Percentiles rank a stretch among this genome's conserved stretches.
Evolutionary conservation across 2,329 filamentous ascomycete species (phyloP).

Genomic region (Ceratocystis cubensis): DNA sequence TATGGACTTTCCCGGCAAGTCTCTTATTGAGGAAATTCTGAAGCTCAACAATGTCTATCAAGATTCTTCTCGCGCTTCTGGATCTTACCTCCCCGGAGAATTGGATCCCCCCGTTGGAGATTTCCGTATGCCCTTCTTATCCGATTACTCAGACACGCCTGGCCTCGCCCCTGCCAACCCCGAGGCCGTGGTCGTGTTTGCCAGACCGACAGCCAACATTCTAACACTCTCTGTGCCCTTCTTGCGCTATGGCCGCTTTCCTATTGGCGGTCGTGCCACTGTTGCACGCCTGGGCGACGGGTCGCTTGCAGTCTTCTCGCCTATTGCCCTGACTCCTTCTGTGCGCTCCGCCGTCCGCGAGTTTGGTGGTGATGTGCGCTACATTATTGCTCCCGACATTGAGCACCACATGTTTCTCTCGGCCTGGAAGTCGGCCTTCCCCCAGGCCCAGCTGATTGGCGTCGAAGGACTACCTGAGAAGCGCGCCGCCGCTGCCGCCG

Average conservation of each 20-base stretch:
- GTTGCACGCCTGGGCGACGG: slow-evolving; percentile 70
- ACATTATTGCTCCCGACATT: slow-evolving; percentile 76
- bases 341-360: slow-evolving; percentile 52
- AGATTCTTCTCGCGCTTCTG: too few species aligned
- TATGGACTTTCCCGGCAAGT: too few species aligned
- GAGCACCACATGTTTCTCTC: slow-evolving; percentile 94
- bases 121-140: neutral
- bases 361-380: slow-evolving; percentile 58
- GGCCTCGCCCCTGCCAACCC: slow-evolving; percentile 56
- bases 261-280: slow-evolving; percentile 77
- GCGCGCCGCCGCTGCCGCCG: slow-evolving; percentile 42
- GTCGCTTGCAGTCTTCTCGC: slow-evolving; percentile 77
- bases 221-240: slow-evolving; percentile 76
- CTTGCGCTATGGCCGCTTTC: slow-evolving; percentile 61
- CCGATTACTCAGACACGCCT: neutral
- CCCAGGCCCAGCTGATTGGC: slow-evolving; percentile 65
- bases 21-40: too few species aligned
- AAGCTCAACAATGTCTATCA: too few species aligned
- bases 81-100: too few species aligned
- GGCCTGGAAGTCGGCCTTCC: slow-evolving; percentile 69
- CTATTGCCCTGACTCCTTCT: slow-evolving; percentile 68
- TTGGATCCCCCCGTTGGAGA: too few species aligned
- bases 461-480: slow-evolving; percentile 77
- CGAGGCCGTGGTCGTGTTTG: slow-evolving; percentile 80
- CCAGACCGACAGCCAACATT: slow-evolving; percentile 66